These are phyloP conservation scores for Mycena belliarum DNA, from an alignment of 768 basidiomycete species.

Conservation along the genomic window DNA sequence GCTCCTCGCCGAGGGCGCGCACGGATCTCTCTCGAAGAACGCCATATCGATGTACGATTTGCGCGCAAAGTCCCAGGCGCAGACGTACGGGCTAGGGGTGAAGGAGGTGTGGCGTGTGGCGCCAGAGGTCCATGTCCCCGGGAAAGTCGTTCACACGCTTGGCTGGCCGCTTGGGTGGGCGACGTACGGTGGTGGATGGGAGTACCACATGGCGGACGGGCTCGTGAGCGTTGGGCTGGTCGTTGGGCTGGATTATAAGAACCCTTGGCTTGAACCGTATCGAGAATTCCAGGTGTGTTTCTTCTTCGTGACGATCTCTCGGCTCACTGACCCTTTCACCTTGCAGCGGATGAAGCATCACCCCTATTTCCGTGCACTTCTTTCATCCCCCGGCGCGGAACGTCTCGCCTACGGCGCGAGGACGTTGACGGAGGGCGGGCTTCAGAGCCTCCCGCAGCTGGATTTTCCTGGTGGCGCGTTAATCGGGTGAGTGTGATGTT, in stretches of 20 bases:
- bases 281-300: conserved; percentile 81
- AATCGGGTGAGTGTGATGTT: conserved; percentile 53
- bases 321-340: not conserved
- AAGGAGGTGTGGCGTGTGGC: conserved; percentile 97
- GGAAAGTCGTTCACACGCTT: conserved; percentile 87
- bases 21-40: conserved; percentile 86
- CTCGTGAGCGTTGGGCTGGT: conserved; percentile 91
- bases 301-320: not conserved
- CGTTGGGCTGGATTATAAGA: conserved; percentile 91
- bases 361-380: conserved; percentile 82
- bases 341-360: conserved; percentile 87
- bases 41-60: conserved; percentile 75
- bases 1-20: conserved; percentile 92
- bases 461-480: conserved; percentile 94
- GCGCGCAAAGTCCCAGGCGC: conserved; percentile 69
- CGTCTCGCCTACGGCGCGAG: conserved; percentile 92
- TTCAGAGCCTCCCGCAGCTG: conserved; percentile 84
- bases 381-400: conserved; percentile 46
- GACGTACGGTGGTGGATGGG: conserved; percentile 92
- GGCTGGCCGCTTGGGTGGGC: conserved; percentile 87
- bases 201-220: conserved; percentile 94
- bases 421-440: conserved; percentile 88
- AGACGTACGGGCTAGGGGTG: conserved; percentile 94
- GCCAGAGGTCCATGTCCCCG: conserved; percentile 36
- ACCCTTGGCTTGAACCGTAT: conserved; percentile 91